Evolutionary conservation across 1,284 basidiomycete genomes (phyloP).

Genomic region (Lignosus rhinocerotis): DNA sequence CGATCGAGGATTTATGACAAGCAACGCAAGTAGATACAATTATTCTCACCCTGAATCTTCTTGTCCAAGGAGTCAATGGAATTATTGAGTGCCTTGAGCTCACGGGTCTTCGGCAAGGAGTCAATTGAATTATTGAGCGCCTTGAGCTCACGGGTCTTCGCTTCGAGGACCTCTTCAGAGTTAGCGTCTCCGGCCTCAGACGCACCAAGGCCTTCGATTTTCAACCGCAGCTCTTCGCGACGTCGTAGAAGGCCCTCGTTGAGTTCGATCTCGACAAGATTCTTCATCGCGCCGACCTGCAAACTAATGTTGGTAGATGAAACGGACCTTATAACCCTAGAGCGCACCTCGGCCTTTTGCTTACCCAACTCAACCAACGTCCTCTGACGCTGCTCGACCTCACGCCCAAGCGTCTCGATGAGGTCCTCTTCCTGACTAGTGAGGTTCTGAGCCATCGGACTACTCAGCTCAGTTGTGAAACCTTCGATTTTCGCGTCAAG

Average conservation of each 20-base stretch:
- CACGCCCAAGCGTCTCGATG: conserved; percentile 73
- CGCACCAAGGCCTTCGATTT: conserved; percentile 76
- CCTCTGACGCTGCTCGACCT: conserved; percentile 76
- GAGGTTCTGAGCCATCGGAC: conserved; percentile 76
- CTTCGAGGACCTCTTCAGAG: conserved; percentile 67
- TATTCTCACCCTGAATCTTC: conserved; percentile 62
- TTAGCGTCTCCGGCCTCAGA: conserved; percentile 59
- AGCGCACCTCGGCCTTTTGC: conserved; percentile 70
- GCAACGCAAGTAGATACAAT: background rate
- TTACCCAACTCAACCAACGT: conserved; percentile 70
- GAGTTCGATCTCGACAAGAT: conserved; percentile 88
- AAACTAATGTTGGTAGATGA: conserved; percentile 4
- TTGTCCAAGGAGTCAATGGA: conserved; percentile 65
- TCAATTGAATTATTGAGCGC: conserved; percentile 68
- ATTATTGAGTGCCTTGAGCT: conserved; percentile 65
- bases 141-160: conserved; percentile 68
- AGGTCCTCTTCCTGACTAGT: conserved; percentile 70
- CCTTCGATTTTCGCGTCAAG: conserved; percentile 63
- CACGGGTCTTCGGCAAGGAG: conserved; percentile 60
- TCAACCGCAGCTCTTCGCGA: conserved; percentile 74
- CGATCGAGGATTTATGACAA: background rate
- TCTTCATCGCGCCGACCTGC: conserved; percentile 79
- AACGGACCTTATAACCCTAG: background rate
- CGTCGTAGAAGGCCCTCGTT: conserved; percentile 85
- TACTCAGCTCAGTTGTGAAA: conserved; percentile 73